Percentiles rank a stretch among this genome's conserved stretches.
Conservation (phyloP, 2,329 filamentous ascomycete genomes). For the Botrytis sinoallii region DNA sequence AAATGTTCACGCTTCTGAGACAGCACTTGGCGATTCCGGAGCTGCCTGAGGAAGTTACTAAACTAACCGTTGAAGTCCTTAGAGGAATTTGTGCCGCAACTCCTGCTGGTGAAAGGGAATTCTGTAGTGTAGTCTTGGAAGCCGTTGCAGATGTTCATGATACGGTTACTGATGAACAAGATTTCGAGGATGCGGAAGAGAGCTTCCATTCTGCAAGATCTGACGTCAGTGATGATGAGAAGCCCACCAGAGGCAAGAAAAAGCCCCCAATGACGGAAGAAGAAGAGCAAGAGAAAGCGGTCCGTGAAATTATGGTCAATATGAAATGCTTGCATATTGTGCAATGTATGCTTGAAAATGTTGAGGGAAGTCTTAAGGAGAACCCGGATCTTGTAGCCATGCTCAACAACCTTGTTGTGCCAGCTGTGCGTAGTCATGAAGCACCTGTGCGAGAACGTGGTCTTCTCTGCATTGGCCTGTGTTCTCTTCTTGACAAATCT, state of each 20-base stretch:
- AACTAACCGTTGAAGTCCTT: conserved; percentile 78
- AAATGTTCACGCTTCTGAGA: conserved; percentile 90
- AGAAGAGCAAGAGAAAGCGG: conserved; percentile 68
- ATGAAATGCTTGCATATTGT: conserved; percentile 98
- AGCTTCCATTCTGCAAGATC: conserved; percentile 94
- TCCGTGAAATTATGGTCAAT: conserved; percentile 92
- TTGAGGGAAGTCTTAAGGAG: conserved; percentile 80
- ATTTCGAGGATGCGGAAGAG: conserved; percentile 60
- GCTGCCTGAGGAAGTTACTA: conserved; percentile 88
- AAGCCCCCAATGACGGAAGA: conserved; percentile 55
- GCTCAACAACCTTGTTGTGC: conserved; percentile 94
- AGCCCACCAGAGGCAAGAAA: conserved; percentile 47
- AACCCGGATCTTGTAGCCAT: conserved; percentile 94
- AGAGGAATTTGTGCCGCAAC: conserved; percentile 78
- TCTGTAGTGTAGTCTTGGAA: conserved; percentile 82
- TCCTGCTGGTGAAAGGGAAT: conserved; percentile 72
- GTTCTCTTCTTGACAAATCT: conserved; percentile 85
- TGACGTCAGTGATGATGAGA: conserved; percentile 68
- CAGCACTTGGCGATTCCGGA: conserved; percentile 82
- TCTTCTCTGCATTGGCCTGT: conserved; percentile 83
- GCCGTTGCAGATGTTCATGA: conserved; percentile 96
- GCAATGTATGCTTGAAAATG: conserved; percentile 94
- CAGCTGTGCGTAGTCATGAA: conserved; percentile 89
- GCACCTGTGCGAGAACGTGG: conserved; percentile 89
- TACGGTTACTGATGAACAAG: conserved; percentile 73